Conservation (phyloP, 1,139 yeast species). For the Yarrowia galli region DNA sequence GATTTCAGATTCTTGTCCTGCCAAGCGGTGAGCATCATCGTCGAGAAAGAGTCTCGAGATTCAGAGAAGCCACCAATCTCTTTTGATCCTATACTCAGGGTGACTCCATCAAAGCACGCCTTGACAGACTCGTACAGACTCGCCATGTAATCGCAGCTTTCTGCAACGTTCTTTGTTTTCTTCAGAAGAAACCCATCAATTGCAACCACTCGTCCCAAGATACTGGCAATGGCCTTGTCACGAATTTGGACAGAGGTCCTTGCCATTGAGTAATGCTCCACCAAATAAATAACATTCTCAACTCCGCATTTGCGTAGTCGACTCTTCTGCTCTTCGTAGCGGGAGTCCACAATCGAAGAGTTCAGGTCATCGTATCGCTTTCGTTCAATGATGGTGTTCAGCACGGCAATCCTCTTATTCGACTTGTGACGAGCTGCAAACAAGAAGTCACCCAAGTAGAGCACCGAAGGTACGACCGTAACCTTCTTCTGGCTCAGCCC, state of each 20-base stretch:
- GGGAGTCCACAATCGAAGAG: constrained; percentile 81
- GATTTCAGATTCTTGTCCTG: constrained; percentile 76
- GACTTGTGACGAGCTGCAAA: constrained; percentile 81
- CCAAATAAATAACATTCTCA: constrained; percentile 71
- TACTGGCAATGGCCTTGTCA: constrained; percentile 71
- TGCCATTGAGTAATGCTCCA: constrained; percentile 67
- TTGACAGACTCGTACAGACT: constrained; percentile 62
- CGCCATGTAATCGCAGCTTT: constrained; percentile 70
- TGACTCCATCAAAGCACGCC: constrained; percentile 43
- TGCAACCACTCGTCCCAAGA: constrained; percentile 75
- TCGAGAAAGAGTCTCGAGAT: constrained; percentile 53
- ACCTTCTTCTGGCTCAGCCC: constrained; percentile 62
- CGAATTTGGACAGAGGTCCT: constrained; percentile 47
- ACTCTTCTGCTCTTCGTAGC: constrained; percentile 81
- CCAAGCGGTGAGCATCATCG: constrained; percentile 55
- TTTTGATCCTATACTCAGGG: constrained; percentile 48
- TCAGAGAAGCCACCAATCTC: constrained; percentile 42
- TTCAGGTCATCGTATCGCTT: constrained; percentile 89
- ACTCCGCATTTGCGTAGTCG: constrained; percentile 75
- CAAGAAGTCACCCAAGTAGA: constrained; percentile 84
- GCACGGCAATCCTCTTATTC: constrained; percentile 68
- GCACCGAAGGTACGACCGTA: constrained; percentile 60
- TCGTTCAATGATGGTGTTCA: constrained; percentile 85
- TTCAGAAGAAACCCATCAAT: constrained; percentile 71
- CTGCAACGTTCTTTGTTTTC: constrained; percentile 74